Base-by-base conservation (phyloP, 2,329 filamentous ascomycete species). In the Pseudopithomyces maydicus region DNA sequence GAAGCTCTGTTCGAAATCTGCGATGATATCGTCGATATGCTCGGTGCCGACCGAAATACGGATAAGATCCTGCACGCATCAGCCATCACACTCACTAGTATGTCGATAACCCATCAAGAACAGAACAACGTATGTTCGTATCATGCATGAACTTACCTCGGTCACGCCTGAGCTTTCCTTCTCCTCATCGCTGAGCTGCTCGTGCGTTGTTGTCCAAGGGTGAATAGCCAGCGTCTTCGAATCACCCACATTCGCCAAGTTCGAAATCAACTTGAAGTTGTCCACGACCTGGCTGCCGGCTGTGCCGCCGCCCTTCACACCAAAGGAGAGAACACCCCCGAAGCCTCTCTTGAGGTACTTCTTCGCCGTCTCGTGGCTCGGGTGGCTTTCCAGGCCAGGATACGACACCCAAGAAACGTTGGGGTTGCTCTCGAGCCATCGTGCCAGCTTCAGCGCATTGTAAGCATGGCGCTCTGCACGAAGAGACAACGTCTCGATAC, bases 1-100 rank as follows among this genome's bases (percentile, higher is more conserved):
- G 78, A 97, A 96, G 0, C 91, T 90, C 81, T 97, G 93, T 77
- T 94, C 89, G 74, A 98, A 97, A 78, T 98, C 94, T 67, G 88
- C 90, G 72, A 97, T 95, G 70, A 98, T 97, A 72, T 98, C 94
- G 80, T 97, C 93, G 74, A 98, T 96, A 76, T 97, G 92, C 80
- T 98, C 94, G 0, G 90, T 96, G 51, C 94, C 94, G 57, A 97
- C 93, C 0, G 93, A 97, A 71, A 98, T 95, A 61, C 94, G 90
- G 77, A 98, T 97, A 38, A 93, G 87, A 72, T 96, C 94, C 84
- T 92, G 75, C 35, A 38, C n/a, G n/a, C n/a, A 15, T 17, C n/a
- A 17, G 17, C 14, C 17, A 17, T 41, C n/a, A 41, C 6, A n/a
- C 11, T 36, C 12, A 3, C 35, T 36, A 14, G 6, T 11, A 5